Evolutionary conservation across 805 yeast species (phyloP).

Genomic region (Metschnikowia baotianmanensis): DNA sequence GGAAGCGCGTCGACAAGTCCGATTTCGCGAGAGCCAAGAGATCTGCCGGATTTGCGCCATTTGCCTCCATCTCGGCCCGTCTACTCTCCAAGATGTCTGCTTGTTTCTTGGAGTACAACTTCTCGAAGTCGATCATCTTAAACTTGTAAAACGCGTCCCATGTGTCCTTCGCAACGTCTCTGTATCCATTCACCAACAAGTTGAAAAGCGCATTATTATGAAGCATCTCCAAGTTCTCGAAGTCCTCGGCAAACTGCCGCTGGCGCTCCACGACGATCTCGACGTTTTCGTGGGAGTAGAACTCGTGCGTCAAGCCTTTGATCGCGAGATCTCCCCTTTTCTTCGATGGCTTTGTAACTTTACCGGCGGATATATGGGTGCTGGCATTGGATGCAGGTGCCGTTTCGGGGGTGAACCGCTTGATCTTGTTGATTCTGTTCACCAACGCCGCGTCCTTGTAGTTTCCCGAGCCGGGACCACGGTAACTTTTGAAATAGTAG

Average conservation of each 20-base stretch:
- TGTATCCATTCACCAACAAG: slow-evolving; percentile 36
- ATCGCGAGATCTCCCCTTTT: slow-evolving; percentile 24
- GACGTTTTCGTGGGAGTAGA: slow-evolving; percentile 30
- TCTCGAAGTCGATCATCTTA: slow-evolving; percentile 40
- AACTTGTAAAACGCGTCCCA: slow-evolving; percentile 41
- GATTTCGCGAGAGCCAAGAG: slow-evolving; percentile 16
- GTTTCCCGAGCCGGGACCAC: slow-evolving; percentile 47
- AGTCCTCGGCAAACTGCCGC: slow-evolving; percentile 34
- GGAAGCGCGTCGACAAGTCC: slow-evolving; percentile 25
- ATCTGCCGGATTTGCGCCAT: slow-evolving; percentile 11
- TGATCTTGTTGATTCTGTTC: slow-evolving; percentile 37
- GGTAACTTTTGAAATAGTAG: slow-evolving; percentile 38
- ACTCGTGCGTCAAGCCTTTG: slow-evolving; percentile 39
- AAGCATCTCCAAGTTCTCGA: slow-evolving; percentile 40
- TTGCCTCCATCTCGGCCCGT: slow-evolving; percentile 8
- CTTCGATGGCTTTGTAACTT: slow-evolving; percentile 19
- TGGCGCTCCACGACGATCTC: slow-evolving; percentile 30
- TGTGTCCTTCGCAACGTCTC: slow-evolving; percentile 38
- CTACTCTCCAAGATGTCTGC: slow-evolving; percentile 17
- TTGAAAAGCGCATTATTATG: slow-evolving; percentile 43
- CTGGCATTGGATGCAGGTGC: slow-evolving; percentile 19
- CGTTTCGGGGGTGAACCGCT: slow-evolving; percentile 13
- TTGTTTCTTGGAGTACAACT: slow-evolving; percentile 22
- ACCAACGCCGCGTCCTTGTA: slow-evolving; percentile 44
- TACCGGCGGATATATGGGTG: slow-evolving; percentile 23